Evolutionary conservation across 2,329 filamentous ascomycete genomes (phyloP), one percentile per base, ranked within the genome.

Genomic region (Trichoderma semiorbis): DNA sequence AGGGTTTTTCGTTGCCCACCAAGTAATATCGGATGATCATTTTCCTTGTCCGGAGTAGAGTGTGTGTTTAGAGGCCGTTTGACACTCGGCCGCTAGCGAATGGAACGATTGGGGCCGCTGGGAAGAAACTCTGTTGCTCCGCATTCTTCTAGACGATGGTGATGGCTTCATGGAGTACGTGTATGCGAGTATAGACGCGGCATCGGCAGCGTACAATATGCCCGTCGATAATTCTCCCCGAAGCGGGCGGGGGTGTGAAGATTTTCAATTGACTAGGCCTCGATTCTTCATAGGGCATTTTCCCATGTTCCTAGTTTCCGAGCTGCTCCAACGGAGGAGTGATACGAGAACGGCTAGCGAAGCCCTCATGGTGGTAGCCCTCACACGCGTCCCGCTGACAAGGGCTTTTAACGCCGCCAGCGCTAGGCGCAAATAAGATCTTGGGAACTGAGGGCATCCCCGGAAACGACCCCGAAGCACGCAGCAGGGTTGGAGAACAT

Each of bases 271-370:
- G 43, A 65, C 32, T 21, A 21, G 16, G 18, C 16, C 26, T 67
- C 34, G 24, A 21, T 43, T 43, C 55, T 66, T 28, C 53, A 21
- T 32, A 21, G 21, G 36, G 24, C 32, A 36, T 28, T 58, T 28
- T 36, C 47, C 21, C 32, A 36, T 28, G 21, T 28, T 55, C 47
- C 30, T 26, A 28, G 64, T 10, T 39, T 39, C 60, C 36, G 26
- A 64, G 18, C 11, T 47, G 61, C 61, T 64, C 18, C 26, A 28
- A 24, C 64, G 64, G 64, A 43, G 64, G 32, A 21, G 34, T 11
- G 36, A 67, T 67, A 67, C 64, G 64, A 67, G 64, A 67, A 24
- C 50, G 64, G 64, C 50, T 67, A 67, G 64, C 26, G 18, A 67
- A 57, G 64, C 53, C 50, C 53, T 67, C 32, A 57, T 57, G 47